Evolutionary conservation across 2,329 filamentous ascomycete species (phyloP).

Genomic region (Clonostachys sp.): DNA sequence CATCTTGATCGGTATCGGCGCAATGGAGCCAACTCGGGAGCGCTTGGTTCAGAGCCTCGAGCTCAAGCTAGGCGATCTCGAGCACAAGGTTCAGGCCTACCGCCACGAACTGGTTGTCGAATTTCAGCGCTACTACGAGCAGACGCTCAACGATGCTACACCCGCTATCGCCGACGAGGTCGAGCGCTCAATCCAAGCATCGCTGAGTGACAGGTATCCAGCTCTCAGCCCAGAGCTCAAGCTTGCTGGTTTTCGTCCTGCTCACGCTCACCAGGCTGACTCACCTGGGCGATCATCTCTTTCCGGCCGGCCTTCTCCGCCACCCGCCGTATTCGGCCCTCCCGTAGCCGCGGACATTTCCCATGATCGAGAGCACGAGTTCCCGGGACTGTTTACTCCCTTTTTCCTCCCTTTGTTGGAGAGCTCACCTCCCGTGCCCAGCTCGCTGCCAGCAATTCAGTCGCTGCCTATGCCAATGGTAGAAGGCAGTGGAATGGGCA

Average conservation of each 20-base stretch:
- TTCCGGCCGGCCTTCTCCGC: slow-evolving; percentile 2
- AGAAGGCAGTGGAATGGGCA: slow-evolving; percentile 1
- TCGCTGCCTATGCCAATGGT: background rate
- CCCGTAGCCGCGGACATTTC: slow-evolving; percentile 19
- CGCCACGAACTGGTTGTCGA: slow-evolving; percentile 52
- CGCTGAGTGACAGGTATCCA: slow-evolving; percentile 36
- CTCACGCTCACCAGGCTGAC: background rate
- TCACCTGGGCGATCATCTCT: background rate
- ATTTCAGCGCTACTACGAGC: slow-evolving; percentile 49
- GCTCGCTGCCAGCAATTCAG: slow-evolving; percentile 5
- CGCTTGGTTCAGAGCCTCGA: slow-evolving; percentile 47
- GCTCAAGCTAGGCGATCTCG: slow-evolving; percentile 49
- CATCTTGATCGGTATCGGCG: slow-evolving; percentile 6
- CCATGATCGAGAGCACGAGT: slow-evolving; percentile 49
- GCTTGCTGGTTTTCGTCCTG: background rate
- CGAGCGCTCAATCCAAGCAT: slow-evolving; percentile 38
- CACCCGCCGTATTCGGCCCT: slow-evolving; percentile 7
- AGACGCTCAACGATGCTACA: slow-evolving; percentile 33
- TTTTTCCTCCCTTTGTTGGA: slow-evolving; percentile 59
- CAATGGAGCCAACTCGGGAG: slow-evolving; percentile 23
- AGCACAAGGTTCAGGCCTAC: slow-evolving; percentile 51
- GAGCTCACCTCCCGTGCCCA: slow-evolving; percentile 18
- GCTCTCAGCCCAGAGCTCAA: slow-evolving; percentile 32
- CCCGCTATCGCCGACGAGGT: slow-evolving; percentile 40
- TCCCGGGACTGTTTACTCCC: slow-evolving; percentile 60